Base-by-base conservation (phyloP, 768 basidiomycete genomes). In the Gloeostereum incarnatum region DNA sequence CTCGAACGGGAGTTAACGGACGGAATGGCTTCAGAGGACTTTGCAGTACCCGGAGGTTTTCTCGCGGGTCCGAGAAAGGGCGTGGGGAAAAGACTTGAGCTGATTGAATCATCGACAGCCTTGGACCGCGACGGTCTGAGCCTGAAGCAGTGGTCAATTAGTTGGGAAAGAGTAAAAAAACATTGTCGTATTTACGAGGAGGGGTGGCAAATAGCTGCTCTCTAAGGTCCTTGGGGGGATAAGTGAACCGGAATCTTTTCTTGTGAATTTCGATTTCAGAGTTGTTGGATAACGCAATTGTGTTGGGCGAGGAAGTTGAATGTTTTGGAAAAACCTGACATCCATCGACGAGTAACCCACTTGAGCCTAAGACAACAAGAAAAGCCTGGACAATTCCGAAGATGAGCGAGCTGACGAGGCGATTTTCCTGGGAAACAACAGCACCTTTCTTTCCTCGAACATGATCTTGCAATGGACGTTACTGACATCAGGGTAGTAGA, bases 21-120 rank as follows among this genome's bases (percentile, higher is more conserved):
- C n/a, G 10, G 19, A 35, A 36, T 10, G 40, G 40, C 46, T 66
- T 71, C 6, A 77, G 49, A 0, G 79, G 80, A 10, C 68, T 75
- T 50, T 78, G 71, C 3, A 86, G 64, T 22, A 81, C 62, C 6
- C 71, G 65, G 1, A 86, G 65, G 43, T 83, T 83, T 52, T 76
- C 76, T 21, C 63, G 58, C 2, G 80, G 76, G 48, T 81, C 68
- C 3, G 58, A 55, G 24, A 71, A 75, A 0, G 77, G 78, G 3
- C 71, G 57, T 1, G 82, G 84, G 1, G 75, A 73, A 55, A 85
- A 83, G 4, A 88, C 81, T 47, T 83, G 73, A 0, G 80, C 80
- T 39, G 75, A 75, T 18, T 75, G 66, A 23, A 88, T 83, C 78
- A 88, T 81, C 2, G 80, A 82, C 42, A 88, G 67, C 20, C 83